Evolutionary conservation across 768 basidiomycete genomes (phyloP), one percentile per base, ranked within the genome.

Genomic region (Neoboletus subvelutipes): DNA sequence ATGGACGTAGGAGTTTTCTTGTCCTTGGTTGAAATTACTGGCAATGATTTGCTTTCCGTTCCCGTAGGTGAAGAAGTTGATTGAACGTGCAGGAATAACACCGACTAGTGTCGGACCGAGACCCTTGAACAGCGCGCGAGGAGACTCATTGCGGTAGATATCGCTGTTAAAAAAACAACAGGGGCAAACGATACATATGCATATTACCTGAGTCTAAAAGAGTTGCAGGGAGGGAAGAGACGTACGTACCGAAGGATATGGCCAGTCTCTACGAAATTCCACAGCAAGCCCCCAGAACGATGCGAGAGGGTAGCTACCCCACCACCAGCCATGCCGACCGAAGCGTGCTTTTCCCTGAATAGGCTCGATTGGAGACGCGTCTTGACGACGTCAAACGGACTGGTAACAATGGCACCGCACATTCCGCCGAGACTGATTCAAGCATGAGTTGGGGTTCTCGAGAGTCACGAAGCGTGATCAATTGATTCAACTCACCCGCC

Each of bases 341-440:
- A 64, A 5, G 65, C 50, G 40, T 77, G 75, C 52, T 78, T 80
- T 56, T 78, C 76, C 31, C 75, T 73, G 68, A 94, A 97, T 22
- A 98, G 76, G 73, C 87, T 87, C 2, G 94, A 96, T 75, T 99
- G 97, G 8, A 98, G 78, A 4, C 97, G 88, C 42, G 97, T 99
- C 77, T 98, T 98, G 60, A 98, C 94, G 33, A 99, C 94, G 73
- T 99, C 97, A 65, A 99, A 96, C 0, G 97, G 96, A 43, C 93
- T 94, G 0, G 97, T 99, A 4, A 98, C 87, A 57, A 97, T 89
- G 18, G 94, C 94, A 34, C 96, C 97, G 67, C 92, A 92, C 94
- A 98, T 96, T 40, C 95, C 97, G 26, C 96, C 97, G 18, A 98
- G 77, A 22, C 96, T 98, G 54, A 52, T 29, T n/a, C 18, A 15